Conservation (phyloP, 129 eudicot genomes). For the Chrysanthemum makinoi region DNA sequence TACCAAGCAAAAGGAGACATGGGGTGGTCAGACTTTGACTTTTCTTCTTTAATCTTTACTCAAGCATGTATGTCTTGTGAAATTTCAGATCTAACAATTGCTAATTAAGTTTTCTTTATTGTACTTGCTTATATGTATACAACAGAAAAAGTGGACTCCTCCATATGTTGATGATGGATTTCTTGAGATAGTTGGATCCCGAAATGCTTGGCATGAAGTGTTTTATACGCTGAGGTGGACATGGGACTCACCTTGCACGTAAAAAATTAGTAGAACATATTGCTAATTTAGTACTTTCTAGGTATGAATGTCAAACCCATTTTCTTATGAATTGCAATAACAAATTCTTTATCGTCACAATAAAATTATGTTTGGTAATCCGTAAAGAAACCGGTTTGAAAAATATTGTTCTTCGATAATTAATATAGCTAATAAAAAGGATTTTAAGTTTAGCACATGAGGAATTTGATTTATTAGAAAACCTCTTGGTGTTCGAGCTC, state of each 20-base stretch:
- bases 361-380: too few species aligned
- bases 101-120: constrained; percentile 4
- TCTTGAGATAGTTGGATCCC: constrained; percentile 86
- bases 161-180: constrained; percentile 81
- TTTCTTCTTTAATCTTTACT: neutral
- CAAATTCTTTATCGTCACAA: too few species aligned
- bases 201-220: constrained; percentile 98
- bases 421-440: too few species aligned
- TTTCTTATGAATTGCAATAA: too few species aligned
- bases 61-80: neutral
- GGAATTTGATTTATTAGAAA: too few species aligned
- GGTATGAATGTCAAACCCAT: too few species aligned
- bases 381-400: too few species aligned
- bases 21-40: constrained; percentile 42
- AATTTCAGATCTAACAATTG: neutral
- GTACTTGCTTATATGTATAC: neutral
- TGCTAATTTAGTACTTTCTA: too few species aligned
- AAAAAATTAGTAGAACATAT: neutral
- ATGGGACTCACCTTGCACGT: constrained; percentile 99
- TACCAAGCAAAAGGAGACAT: constrained; percentile 52
- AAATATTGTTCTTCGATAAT: too few species aligned
- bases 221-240: constrained; percentile 74
- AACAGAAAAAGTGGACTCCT: constrained; percentile 60
- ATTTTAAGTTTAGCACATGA: too few species aligned
- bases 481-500: too few species aligned